Base-by-base conservation (phyloP, 768 basidiomycete species). In the Collybia mongolica region DNA sequence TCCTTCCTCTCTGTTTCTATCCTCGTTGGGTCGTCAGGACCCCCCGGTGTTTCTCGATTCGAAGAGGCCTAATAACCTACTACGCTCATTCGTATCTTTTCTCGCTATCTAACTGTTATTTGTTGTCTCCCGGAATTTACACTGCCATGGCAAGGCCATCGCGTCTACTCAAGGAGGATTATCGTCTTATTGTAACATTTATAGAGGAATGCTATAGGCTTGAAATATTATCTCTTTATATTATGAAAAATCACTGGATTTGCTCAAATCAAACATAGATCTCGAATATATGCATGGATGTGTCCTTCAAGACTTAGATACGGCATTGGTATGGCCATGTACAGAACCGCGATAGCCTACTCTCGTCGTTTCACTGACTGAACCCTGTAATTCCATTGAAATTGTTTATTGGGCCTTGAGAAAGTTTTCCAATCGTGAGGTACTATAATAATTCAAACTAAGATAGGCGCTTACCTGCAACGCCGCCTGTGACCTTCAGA, bases 401-500 rank as follows among this genome's bases (percentile, higher is more conserved):
- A 52, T 76, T 76, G 11, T 61, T 72, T 51, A 71, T 69, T 19
- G 64, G 62, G 22, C 80, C 77, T 49, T 57, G 46, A 22, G 57
- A 19, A 23, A 44, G 17, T 40, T 28, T 46, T n/a, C 4, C 15
- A 8, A n/a, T 11, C n/a, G n/a, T 17, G 29, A 40, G 11, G 22
- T 12, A 46, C 29, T 40, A 20, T 17, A 37, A 38, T 2, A 17
- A 28, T 44, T 39, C 28, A 29, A 18, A 23, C 26, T 8, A 32
- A 41, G 1, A 9, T 18, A 22, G 46, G 43, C 48, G 37, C 61
- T 45, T 45, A 41, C 78, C 74, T 14, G 63, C 59, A 20, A 61
- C 50, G 15, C 81, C 81, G 2, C 82, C 83, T 0, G 64, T 62
- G 19, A 72, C 68, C 32, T 61, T 62, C 48, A 84, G 67, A 14